A percentile compares a stretch with the other conserved stretches of the same genome.
phyloP scores from a whole-genome alignment of 2,329 filamentous ascomycete genomes.

The Fusarium nelsonii region DNA sequence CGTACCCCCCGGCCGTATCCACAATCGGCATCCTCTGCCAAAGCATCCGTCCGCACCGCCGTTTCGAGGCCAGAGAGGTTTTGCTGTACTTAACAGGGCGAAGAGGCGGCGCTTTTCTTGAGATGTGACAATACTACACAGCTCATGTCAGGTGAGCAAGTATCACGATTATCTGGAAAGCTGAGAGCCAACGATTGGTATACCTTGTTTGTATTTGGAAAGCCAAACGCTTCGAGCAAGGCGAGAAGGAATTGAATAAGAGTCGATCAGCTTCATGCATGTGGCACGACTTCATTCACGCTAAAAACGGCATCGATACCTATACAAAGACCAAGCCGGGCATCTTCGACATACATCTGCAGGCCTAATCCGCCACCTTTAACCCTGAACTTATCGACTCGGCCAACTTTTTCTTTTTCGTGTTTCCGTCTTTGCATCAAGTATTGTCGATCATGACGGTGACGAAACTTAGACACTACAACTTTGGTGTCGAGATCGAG shows the following conservation, averaged over 20 bases:
- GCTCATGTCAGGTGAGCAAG: slow-evolving; percentile 23
- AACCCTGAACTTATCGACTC: slow-evolving; percentile 1
- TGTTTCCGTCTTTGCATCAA: slow-evolving; percentile 5
- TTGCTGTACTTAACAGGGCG: slow-evolving; percentile 31
- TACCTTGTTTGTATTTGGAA: slow-evolving; percentile 4
- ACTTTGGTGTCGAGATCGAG: slow-evolving; percentile 58
- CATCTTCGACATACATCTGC: slow-evolving; percentile 28
- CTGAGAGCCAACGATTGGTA: slow-evolving; percentile 25
- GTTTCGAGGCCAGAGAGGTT: slow-evolving; percentile 24
- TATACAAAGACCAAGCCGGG: slow-evolving; percentile 12
- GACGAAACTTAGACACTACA: slow-evolving; percentile 53
- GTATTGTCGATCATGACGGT: slow-evolving; percentile 17
- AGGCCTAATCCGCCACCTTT: slow-evolving; percentile 20
- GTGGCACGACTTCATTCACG: slow-evolving; percentile 2
- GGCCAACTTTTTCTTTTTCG: slow-evolving; percentile 24
- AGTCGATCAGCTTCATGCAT: slow-evolving; percentile 17
- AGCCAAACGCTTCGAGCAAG: slow-evolving; percentile 19
- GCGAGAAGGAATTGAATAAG: slow-evolving; percentile 8
- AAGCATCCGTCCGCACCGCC: slow-evolving; percentile 31
- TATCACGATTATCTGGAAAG: slow-evolving; percentile 10
- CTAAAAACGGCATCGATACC: not conserved
- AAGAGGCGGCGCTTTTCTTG: slow-evolving; percentile 16
- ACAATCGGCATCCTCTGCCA: slow-evolving; percentile 27
- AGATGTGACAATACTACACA: slow-evolving; percentile 31
- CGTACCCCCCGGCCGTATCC: slow-evolving; percentile 29